Percentiles rank a stretch among this genome's conserved stretches.
phyloP scores from a whole-genome alignment of 176 grass and related monocot species.

The Oryza coarctata region DNA sequence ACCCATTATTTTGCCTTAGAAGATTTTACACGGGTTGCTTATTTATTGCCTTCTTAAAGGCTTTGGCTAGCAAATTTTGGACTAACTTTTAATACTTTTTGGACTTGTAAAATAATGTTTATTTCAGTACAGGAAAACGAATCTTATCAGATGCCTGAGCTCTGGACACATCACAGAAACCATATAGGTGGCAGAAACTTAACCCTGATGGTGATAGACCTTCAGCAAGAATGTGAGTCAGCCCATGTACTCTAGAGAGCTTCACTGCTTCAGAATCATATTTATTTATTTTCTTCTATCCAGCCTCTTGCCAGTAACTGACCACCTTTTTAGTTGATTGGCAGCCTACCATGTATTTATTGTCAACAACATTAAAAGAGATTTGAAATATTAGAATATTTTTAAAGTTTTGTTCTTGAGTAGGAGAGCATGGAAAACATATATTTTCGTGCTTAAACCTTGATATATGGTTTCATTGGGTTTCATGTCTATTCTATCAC shows the following conservation, averaged over 20 bases:
- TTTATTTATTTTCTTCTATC: background rate
- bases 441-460: too few relatives aligned
- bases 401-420: too few relatives aligned
- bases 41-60: conserved; percentile 12
- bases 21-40: background rate
- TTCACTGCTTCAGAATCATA: conserved; percentile 7
- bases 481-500: too few relatives aligned
- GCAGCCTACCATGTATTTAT: background rate
- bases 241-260: conserved; percentile 8
- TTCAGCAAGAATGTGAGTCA: conserved; percentile 85
- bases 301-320: background rate
- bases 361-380: too few relatives aligned
- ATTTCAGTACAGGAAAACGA: conserved; percentile 63
- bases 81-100: background rate
- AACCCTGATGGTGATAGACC: conserved; percentile 94
- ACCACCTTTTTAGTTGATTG: conserved; percentile 12
- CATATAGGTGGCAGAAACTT: conserved; percentile 98
- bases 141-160: conserved; percentile 93
- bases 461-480: too few relatives aligned
- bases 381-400: too few relatives aligned
- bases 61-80: background rate
- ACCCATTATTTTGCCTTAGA: background rate
- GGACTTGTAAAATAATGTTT: conserved; percentile 6
- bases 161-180: conserved; percentile 96
- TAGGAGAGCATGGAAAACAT: too few relatives aligned